A percentile compares a stretch with the other conserved stretches of the same genome.
Evolutionary conservation across 2,329 filamentous ascomycete species (phyloP).

Genomic region (Pseudogymnoascus sp.): DNA sequence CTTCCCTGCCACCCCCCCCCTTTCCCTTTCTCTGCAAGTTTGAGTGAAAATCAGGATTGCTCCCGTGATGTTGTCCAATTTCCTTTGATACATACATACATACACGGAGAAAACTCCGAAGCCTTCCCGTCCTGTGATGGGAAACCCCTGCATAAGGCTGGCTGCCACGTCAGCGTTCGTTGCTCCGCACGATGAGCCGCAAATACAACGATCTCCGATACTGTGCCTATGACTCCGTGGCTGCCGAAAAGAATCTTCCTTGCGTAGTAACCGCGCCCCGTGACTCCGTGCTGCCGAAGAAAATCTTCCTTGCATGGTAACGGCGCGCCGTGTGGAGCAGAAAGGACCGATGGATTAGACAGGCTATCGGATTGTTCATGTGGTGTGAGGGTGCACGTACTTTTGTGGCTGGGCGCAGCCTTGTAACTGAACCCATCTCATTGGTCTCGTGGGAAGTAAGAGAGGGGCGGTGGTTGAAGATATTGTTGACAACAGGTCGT

Average conservation of each 20-base stretch:
- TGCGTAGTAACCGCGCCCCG: not conserved
- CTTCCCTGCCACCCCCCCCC: too few species aligned
- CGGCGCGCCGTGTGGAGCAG: not conserved
- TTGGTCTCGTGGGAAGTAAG: not conserved
- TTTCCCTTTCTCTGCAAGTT: not conserved
- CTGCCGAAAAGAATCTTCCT: not conserved
- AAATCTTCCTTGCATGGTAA: not conserved
- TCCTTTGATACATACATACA: not conserved
- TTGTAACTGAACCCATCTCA: not conserved
- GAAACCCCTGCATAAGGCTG: not conserved
- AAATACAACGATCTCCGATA: not conserved
- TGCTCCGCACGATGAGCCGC: not conserved
- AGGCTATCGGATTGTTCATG: not conserved
- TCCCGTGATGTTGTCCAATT: not conserved
- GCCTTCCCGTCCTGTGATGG: not conserved
- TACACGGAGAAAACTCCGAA: not conserved
- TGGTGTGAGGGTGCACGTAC: not conserved
- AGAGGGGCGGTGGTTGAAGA: not conserved
- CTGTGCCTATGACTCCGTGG: not conserved
- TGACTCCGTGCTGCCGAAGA: not conserved
- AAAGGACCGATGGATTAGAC: not conserved
- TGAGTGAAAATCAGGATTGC: not conserved
- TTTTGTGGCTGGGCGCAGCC: not conserved
- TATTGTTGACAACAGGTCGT: not conserved
- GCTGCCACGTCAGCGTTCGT: not conserved